Evolutionary conservation across 1,284 basidiomycete species (phyloP).

Genomic region (Microbotryomycetes sp.): DNA sequence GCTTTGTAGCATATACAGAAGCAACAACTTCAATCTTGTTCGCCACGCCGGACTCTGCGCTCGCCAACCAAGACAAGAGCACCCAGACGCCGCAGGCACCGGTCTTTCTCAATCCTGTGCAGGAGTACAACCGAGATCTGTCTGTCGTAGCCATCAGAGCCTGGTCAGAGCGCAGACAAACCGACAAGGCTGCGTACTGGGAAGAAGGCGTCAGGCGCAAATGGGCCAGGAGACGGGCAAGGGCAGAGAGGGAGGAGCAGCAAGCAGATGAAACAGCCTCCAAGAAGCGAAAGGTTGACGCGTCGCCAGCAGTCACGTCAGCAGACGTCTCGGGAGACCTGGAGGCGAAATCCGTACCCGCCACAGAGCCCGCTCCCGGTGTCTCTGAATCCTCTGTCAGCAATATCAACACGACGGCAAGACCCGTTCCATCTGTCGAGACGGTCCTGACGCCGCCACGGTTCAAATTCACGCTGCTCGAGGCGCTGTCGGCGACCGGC

Average conservation of each 20-base stretch:
- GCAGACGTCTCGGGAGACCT: not conserved
- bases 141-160: conserved; percentile 80
- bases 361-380: too few relatives aligned
- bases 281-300: conserved; percentile 29
- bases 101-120: conserved; percentile 91
- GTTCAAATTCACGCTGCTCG: conserved; percentile 73
- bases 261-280: conserved; percentile 15
- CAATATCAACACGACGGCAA: not conserved
- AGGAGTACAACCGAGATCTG: conserved; percentile 95
- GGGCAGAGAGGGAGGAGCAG: conserved; percentile 9
- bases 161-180: conserved; percentile 71
- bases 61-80: not conserved
- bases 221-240: conserved; percentile 6
- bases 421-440: not conserved
- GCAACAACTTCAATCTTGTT: conserved; percentile 30
- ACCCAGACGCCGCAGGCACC: conserved; percentile 10
- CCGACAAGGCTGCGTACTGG: conserved; percentile 58
- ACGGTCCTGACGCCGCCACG: conserved; percentile 37
- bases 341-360: not conserved
- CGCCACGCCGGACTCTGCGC: not conserved
- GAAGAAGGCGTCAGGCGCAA: conserved; percentile 39
- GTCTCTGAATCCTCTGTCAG: too few relatives aligned
- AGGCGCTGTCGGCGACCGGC: conserved; percentile 92
- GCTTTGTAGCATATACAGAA: conserved; percentile 26
- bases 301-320: not conserved